Evolutionary conservation across 352 stramenopile genomes (phyloP), one percentile per base, ranked within the genome.

Genomic region (Plasmopara muralis): DNA sequence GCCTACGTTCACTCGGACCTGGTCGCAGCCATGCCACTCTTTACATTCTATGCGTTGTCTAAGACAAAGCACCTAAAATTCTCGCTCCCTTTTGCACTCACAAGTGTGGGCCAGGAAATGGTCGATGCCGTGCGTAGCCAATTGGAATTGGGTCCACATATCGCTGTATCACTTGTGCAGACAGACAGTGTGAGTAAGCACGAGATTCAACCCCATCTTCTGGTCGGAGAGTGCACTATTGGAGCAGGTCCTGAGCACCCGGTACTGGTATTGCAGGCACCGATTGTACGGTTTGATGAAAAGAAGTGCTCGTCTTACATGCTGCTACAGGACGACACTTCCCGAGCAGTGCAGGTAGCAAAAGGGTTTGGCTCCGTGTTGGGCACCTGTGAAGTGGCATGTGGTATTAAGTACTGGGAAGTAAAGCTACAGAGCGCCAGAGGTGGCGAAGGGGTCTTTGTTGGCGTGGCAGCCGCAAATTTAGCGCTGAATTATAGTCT

Each of bases 341-440:
- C 70, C 1, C 56, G 50, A 5, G 77, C 68, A 6, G 68, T 83
- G 25, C 82, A 90, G 43, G 62, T 84, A 15, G 68, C 68, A 0
- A 80, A 85, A 47, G 82, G 82, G 0, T 82, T 73, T 49, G 77
- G 74, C 6, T 83, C 76, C 0, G 70, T 90, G 6, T 43, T 89
- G 14, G 75, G 75, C 38, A 86, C 77, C 34, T 68, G 55, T 9
- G 66, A 83, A 20, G 59, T 89, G 10, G 48, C 61, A 9, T 73
- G 74, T 47, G 82, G 79, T 4, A 68, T 89, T 51, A 90, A 89
- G 64, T 93, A 93, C 62, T 93, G 82, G 82, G 79, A 93, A 51
- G 74, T 87, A 9, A 53, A 85, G 53, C 47, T 93, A 14, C 45
- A 79, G 15, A 77, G 60, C 20, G 57, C 74, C 6, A 57, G 63